Conservation (phyloP, 129 eudicot genomes). For the Centaurea solstitialis region DNA sequence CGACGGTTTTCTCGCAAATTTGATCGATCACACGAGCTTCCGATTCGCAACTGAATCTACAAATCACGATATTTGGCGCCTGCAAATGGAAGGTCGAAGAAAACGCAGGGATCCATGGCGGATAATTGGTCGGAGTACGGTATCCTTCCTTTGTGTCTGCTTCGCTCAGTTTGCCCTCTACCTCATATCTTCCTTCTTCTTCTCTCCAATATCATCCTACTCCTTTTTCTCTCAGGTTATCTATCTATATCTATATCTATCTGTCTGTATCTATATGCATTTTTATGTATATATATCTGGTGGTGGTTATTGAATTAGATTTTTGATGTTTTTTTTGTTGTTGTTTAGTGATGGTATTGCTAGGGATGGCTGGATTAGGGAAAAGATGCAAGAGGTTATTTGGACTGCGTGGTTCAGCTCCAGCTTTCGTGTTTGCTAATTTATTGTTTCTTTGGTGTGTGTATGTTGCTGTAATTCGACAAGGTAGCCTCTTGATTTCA, state of each 20-base stretch:
- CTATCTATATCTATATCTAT: neutral
- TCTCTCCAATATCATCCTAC: conserved; percentile 31
- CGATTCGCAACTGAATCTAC: conserved; percentile 9
- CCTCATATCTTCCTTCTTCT: conserved; percentile 40
- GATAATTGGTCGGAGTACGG: conserved; percentile 31
- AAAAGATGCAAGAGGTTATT: conserved; percentile 43
- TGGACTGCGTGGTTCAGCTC: conserved; percentile 57
- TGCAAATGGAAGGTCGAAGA: conserved; percentile 38
- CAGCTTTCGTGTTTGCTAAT: conserved; percentile 56
- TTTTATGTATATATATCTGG: neutral
- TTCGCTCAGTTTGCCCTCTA: conserved; percentile 44
- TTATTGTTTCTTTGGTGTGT: conserved; percentile 56
- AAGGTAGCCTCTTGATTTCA: conserved; percentile 34
- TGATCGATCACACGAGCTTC: neutral
- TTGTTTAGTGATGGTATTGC: conserved; percentile 43
- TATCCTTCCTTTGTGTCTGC: conserved; percentile 47
- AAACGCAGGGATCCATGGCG: conserved; percentile 30
- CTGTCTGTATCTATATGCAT: neutral
- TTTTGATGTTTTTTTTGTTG: neutral
- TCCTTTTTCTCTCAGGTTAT: conserved; percentile 52
- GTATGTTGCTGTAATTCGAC: conserved; percentile 44
- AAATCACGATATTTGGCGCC: conserved; percentile 16
- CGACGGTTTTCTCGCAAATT: neutral
- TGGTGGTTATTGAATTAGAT: neutral
- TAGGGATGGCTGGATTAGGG: conserved; percentile 43